Base-by-base conservation (phyloP, 2,329 filamentous ascomycete genomes). In the Conoideocrella luteorostrata region DNA sequence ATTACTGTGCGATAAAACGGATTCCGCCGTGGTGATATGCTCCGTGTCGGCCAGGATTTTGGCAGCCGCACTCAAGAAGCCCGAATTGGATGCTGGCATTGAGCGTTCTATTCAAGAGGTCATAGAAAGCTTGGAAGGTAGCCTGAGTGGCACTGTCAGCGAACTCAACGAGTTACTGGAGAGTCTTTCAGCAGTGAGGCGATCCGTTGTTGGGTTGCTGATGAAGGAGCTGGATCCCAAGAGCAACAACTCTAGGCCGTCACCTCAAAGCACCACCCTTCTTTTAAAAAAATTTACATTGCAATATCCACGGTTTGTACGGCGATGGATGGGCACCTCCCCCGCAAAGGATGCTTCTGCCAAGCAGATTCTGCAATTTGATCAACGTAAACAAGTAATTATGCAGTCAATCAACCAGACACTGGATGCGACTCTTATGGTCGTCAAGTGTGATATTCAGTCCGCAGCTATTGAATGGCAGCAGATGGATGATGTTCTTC, bases 151-250 rank as follows among this genome's bases (percentile, higher is more conserved):
- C 3, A 79, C 78, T 22, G 65, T 69, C 7, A 58, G 65, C 1
- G 80, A 84, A 46, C 67, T 84, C 23, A 78, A 84, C 35, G 78
- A 82, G 42, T 67, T 84, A 1, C 62, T 84, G 20, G 65, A 67
- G 7, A 77, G 76, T 47, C 64, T 84, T 5, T 78, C 74, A 26
- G 61, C 69, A 3, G 69, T 75, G 15, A 69, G 80, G 48, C 75
- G 76, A 49, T 72, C 74, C 4, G 71, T 71, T 2, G 71, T 80
- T 40, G 68, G 68, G 2, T 47, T 77, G 5, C 57, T 83, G 4
- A 60, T 63, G 47, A 56, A 50, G 7, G 54, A 51, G 9, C 46
- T 57, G 21, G 55, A 56, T 12, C 45, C 52, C 1, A 51, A 47
- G 2, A 29, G 48, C 24, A 49, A 48, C 24, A 49, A 41, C 2